Conservation (phyloP, 495 filamentous ascomycete species). For the Glonium stellatum region DNA sequence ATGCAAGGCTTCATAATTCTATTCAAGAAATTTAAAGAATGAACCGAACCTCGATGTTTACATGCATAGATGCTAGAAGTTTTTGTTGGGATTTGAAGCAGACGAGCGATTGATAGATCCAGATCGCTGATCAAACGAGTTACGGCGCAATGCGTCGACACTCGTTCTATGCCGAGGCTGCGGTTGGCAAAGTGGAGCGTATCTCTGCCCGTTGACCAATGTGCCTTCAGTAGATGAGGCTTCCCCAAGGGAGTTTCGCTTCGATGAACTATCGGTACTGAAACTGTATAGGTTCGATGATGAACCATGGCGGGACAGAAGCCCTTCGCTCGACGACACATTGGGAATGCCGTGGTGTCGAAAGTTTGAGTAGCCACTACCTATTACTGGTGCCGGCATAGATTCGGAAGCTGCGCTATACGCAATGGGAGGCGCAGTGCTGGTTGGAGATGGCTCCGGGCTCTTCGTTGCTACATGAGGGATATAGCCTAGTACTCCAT, state of each 20-base stretch:
- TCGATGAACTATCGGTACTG: constrained; percentile 10
- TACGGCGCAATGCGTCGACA: constrained; percentile 12
- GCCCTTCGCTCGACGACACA: constrained; percentile 12
- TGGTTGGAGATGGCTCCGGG: constrained; percentile 7
- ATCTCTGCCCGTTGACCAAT: constrained; percentile 26
- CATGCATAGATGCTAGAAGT: neutral
- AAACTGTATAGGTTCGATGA: constrained; percentile 22
- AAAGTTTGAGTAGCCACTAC: constrained; percentile 15
- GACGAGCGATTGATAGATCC: constrained; percentile 3
- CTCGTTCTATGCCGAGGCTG: constrained; percentile 17
- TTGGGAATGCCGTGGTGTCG: constrained; percentile 17
- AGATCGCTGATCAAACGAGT: constrained; percentile 17
- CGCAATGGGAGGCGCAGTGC: constrained; percentile 6
- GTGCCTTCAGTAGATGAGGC: constrained; percentile 6
- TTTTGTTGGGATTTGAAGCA: constrained; percentile 4
- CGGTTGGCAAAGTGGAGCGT: constrained; percentile 20
- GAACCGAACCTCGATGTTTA: neutral
- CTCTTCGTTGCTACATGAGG: neutral
- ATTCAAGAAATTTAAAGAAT: neutral
- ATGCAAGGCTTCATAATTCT: neutral
- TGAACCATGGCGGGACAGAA: constrained; percentile 11
- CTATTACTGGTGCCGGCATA: constrained; percentile 8
- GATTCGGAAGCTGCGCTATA: constrained; percentile 15
- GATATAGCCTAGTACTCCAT: neutral
- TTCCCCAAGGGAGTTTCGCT: constrained; percentile 7